Evolutionary conservation across 2,329 filamentous ascomycete species (phyloP).

Genomic region (Septoria petroselini): DNA sequence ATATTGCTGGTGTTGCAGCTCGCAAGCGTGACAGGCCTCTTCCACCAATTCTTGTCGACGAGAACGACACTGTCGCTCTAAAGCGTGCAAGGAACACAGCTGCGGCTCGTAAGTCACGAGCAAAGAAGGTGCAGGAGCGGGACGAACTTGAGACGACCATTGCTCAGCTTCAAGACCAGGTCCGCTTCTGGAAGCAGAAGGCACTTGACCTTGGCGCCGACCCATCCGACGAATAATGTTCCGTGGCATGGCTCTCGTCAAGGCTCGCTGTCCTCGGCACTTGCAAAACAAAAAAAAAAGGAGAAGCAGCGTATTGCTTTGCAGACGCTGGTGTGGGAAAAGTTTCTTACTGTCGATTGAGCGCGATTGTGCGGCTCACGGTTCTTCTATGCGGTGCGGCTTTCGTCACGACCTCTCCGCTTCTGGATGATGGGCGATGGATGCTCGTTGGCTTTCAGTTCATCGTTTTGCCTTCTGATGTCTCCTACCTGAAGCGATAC

Average conservation of each 20-base stretch:
- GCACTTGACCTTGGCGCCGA: constrained; percentile 21
- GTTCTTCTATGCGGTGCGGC: constrained; percentile 20
- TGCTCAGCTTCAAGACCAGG: constrained; percentile 45
- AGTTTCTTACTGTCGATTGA: constrained; percentile 18
- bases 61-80: constrained; percentile 70
- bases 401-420: constrained; percentile 9
- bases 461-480: constrained; percentile 41
- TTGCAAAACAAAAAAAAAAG: constrained; percentile 15
- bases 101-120: constrained; percentile 87
- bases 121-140: constrained; percentile 75
- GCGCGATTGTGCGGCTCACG: constrained; percentile 18
- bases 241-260: neutral
- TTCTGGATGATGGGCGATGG: constrained; percentile 10
- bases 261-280: constrained; percentile 3
- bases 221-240: constrained; percentile 14
- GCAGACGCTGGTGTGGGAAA: constrained; percentile 28
- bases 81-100: constrained; percentile 93
- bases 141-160: constrained; percentile 73
- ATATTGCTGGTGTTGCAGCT: constrained; percentile 64
- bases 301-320: constrained; percentile 12
- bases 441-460: neutral
- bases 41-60: constrained; percentile 73
- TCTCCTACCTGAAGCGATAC: constrained; percentile 40
- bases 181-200: constrained; percentile 37
- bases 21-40: constrained; percentile 79